Evolutionary conservation across 371 early-diverging fungal genomes (phyloP).

Genomic region (Apophysomyces variabilis): DNA sequence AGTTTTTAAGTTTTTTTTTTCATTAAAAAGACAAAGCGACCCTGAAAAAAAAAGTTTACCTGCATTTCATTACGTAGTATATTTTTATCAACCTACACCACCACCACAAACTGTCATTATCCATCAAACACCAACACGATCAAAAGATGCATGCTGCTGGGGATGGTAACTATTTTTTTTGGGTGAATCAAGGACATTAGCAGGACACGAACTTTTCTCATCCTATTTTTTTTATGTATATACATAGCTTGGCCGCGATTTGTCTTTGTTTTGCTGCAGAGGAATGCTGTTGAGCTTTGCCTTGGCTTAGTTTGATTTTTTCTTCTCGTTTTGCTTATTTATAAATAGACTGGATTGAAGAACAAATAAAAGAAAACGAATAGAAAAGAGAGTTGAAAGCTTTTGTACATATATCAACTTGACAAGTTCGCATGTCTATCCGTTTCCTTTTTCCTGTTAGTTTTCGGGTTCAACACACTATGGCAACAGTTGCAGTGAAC

Average conservation of each 20-base stretch:
- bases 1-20: no score
- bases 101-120: slow-evolving; percentile 48
- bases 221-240: slow-evolving; percentile 3
- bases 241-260: slow-evolving; percentile 32
- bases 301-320: neutral
- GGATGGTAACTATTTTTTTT: slow-evolving; percentile 36
- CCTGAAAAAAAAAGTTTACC: neutral
- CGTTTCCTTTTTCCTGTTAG: no score
- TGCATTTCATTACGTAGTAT: slow-evolving; percentile 9
- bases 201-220: neutral
- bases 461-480: no score
- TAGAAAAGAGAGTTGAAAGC: neutral
- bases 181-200: neutral
- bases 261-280: slow-evolving; percentile 29
- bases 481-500: no score
- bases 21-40: neutral
- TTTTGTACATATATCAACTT: neutral
- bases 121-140: slow-evolving; percentile 36
- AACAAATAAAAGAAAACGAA: neutral
- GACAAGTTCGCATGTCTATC: neutral
- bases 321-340: slow-evolving; percentile 4
- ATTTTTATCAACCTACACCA: slow-evolving; percentile 43
- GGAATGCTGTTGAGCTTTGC: slow-evolving; percentile 25
- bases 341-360: neutral
- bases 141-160: slow-evolving; percentile 54